Base-by-base conservation (phyloP, 2,329 filamentous ascomycete genomes). In the Pestalotiopsis sp. region DNA sequence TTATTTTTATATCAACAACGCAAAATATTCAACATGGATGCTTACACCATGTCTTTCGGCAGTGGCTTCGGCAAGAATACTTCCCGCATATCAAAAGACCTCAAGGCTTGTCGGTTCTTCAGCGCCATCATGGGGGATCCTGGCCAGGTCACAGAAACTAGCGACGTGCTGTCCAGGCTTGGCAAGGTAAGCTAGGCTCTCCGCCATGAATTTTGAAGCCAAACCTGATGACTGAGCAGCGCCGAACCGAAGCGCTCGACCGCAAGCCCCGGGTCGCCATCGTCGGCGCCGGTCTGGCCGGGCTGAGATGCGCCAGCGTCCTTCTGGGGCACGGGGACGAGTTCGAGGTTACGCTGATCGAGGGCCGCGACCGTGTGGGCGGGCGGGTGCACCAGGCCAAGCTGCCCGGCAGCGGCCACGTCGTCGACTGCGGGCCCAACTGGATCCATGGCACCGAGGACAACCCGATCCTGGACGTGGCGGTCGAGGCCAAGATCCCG, bases 371-470 rank as follows among this genome's bases (percentile, higher is more conserved):
- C 73, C 85, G 91, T 6, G 75, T 93, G 52, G 91, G 91, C 11
- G 91, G 91, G 1, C 85, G 91, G 39, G 82, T 92, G 38, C 79
- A 83, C 66, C 87, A 89, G 72, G 78, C 82, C 64, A 77, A 74
- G 24, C 79, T 89, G 3, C 78, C 80, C 13, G 44, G 44, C 24
- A 85, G 84, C 52, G 76, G 71, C 24, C 75, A 81, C 38, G 71
- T 82, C 7, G 82, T 88, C n/a, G 87, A 89, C 71, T 77, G 86
- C 39, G 92, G 92, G 0, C 90, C 91, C n/a, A 94, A 94, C 73
- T 94, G 91, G 91, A 92, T 94, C 64, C 91, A 94, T 69, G 91
- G 92, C 40, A 92, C 90, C 5, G 81, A 87, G 0, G 83, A 89
- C 70, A 94, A 94, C 73, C 90, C 91, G 0, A 91, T 93, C 17